Evolutionary conservation across 1,139 yeast species (phyloP), one percentile per base, ranked within the genome.

Genomic region (Lodderomyces jiufengensis): DNA sequence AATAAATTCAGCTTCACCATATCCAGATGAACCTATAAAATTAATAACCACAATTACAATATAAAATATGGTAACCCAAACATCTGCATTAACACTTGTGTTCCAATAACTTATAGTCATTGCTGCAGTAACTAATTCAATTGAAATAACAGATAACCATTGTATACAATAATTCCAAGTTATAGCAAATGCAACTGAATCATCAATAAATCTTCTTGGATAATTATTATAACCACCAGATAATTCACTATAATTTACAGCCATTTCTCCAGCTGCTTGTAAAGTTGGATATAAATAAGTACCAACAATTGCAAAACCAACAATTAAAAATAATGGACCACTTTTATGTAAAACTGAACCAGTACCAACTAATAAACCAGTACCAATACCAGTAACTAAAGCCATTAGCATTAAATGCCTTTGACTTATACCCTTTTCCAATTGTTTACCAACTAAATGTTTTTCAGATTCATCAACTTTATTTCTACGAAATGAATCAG

Each of bases 81-180:
- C 66, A 43, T 66, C 70, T 1, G 72, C 51, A 44, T 64, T 55
- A 24, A 66, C 50, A 2, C 45, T 24, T 13, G 53, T 44, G 29
- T 41, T 50, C 71, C 71, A 65, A 46, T 47, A 63, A 40, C 52
- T 48, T 41, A 63, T 59, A 14, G 70, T 65, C 39, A 65, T 54
- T 9, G 70, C 54, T 15, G 70, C 70, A 9, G 70, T 63, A 33
- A 65, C 71, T 48, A 65, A 58, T 42, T 65, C 71, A 42, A 65
- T 59, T 23, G 69, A 63, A 40, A 65, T 61, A 32, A 65, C 68
- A 9, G 67, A 59, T 24, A 63, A 47, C 71, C 71, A 65, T 46
- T 63, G 70, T 34, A 65, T 60, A 53, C 68, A 62, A 46, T 65
- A 65, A 47, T 65, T 65, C 70, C 70, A 63, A 22, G 66, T 60